phyloP scores from a whole-genome alignment of 1,284 basidiomycete species.

The Trichosporon sp. region DNA sequence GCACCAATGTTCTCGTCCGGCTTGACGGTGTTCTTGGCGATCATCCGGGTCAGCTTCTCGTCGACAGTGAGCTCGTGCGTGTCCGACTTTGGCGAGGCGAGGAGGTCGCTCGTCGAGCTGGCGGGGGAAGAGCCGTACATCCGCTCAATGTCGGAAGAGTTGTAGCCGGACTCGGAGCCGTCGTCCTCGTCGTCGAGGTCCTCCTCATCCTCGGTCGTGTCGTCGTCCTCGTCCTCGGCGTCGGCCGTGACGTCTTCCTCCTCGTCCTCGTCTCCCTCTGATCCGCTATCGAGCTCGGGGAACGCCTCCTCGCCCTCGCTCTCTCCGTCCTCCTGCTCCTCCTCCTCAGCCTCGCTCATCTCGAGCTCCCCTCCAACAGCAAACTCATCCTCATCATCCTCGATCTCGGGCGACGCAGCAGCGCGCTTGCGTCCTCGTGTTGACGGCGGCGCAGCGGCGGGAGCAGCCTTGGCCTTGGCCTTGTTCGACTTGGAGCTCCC shows the following conservation, averaged over 20 bases:
- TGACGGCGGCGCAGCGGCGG: conserved; percentile 8
- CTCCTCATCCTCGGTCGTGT: conserved; percentile 36
- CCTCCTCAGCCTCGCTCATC: conserved; percentile 23
- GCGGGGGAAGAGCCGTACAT: conserved; percentile 31
- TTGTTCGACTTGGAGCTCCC: conserved; percentile 7
- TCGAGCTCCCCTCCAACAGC: conserved; percentile 33
- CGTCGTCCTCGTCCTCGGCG: conserved; percentile 7
- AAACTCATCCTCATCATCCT: conserved; percentile 25
- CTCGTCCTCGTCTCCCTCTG: conserved; percentile 48
- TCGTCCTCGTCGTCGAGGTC: conserved; percentile 40
- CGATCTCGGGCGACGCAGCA: conserved; percentile 8
- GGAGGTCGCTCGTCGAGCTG: conserved; percentile 5
- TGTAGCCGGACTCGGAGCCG: conserved; percentile 47
- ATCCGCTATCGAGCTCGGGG: conserved; percentile 50
- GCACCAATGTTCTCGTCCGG: conserved; percentile 42
- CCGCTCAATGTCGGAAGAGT: conserved; percentile 47
- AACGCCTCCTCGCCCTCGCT: conserved; percentile 46
- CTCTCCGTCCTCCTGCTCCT: conserved; percentile 27
- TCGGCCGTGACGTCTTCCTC: conserved; percentile 30
- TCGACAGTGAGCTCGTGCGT: conserved; percentile 16
- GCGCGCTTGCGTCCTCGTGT: conserved; percentile 14
- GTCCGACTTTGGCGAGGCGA: conserved; percentile 18
- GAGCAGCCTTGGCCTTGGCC: conserved; percentile 1
- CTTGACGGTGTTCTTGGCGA: conserved; percentile 41
- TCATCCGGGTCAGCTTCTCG: conserved; percentile 34